These are phyloP conservation scores for Diaporthe vexans DNA, from an alignment of 2,329 filamentous ascomycete species.

Conservation along the genomic window DNA sequence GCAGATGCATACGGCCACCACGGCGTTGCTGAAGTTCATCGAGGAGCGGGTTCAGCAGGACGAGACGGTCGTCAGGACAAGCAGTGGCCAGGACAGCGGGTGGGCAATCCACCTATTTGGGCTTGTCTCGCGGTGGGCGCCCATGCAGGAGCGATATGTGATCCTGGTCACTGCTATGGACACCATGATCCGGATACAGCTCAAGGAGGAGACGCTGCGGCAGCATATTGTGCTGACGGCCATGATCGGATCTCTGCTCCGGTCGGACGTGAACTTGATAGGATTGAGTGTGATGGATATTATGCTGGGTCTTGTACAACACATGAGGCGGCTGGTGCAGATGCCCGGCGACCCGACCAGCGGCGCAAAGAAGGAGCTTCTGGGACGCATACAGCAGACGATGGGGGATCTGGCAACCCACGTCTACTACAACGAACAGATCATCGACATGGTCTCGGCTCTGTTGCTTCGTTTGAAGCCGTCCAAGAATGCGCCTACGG, in stretches of 20 bases:
- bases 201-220: slow-evolving; percentile 78
- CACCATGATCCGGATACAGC: slow-evolving; percentile 75
- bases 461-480: slow-evolving; percentile 86
- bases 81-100: slow-evolving; percentile 65
- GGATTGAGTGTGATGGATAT: slow-evolving; percentile 97
- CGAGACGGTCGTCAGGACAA: slow-evolving; percentile 66
- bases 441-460: slow-evolving; percentile 91
- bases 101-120: slow-evolving; percentile 90
- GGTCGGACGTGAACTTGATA: slow-evolving; percentile 92
- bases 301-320: slow-evolving; percentile 85
- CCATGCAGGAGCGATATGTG: slow-evolving; percentile 93
- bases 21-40: slow-evolving; percentile 81
- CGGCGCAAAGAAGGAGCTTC: slow-evolving; percentile 69
- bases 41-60: slow-evolving; percentile 68
- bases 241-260: slow-evolving; percentile 85
- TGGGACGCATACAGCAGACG: slow-evolving; percentile 81
- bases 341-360: slow-evolving; percentile 61
- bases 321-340: slow-evolving; percentile 83
- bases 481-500: slow-evolving; percentile 57
- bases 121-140: slow-evolving; percentile 86
- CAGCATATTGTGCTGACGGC: slow-evolving; percentile 82
- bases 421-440: slow-evolving; percentile 96
- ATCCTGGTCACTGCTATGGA: slow-evolving; percentile 89
- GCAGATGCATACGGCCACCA: slow-evolving; percentile 84
- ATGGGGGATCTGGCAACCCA: slow-evolving; percentile 94